A percentile compares a stretch with the other conserved stretches of the same genome.
Evolutionary conservation across 176 grass and related monocot species (phyloP).

Genomic region (Dactylis glomerata): DNA sequence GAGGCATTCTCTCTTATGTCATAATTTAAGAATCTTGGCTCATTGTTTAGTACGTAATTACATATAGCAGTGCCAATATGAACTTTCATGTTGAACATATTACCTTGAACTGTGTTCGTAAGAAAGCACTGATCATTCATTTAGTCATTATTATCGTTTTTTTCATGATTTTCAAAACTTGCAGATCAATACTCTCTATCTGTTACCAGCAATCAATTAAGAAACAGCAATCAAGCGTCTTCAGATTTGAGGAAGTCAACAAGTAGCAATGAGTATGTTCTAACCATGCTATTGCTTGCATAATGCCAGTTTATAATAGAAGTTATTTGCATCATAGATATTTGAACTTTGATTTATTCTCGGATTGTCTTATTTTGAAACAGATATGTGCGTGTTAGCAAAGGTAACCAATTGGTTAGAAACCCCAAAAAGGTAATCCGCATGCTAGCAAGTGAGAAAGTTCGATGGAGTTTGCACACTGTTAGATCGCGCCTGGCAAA

Average conservation of each 20-base stretch:
- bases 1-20: neutral
- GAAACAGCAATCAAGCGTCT: conserved; percentile 35
- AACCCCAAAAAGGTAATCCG: conserved; percentile 85
- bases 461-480: conserved; percentile 93
- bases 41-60: neutral
- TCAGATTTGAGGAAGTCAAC: conserved; percentile 40
- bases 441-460: conserved; percentile 94
- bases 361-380: conserved; percentile 17
- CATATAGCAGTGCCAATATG: neutral
- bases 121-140: neutral
- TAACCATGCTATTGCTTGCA: conserved; percentile 1
- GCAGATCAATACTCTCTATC: conserved; percentile 48
- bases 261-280: conserved; percentile 67
- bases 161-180: conserved; percentile 20
- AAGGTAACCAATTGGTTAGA: conserved; percentile 93
- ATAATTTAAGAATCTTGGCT: neutral
- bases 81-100: neutral
- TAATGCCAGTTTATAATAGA: conserved; percentile 7
- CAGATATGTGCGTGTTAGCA: conserved; percentile 86
- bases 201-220: conserved; percentile 38
- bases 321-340: neutral
- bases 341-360: conserved; percentile 2
- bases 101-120: neutral
- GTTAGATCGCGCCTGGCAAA: conserved; percentile 70
- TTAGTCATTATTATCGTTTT: conserved; percentile 9